Evolutionary conservation across 164 flowering plant genomes (phyloP).

Genomic region (Stephania cephalantha): DNA sequence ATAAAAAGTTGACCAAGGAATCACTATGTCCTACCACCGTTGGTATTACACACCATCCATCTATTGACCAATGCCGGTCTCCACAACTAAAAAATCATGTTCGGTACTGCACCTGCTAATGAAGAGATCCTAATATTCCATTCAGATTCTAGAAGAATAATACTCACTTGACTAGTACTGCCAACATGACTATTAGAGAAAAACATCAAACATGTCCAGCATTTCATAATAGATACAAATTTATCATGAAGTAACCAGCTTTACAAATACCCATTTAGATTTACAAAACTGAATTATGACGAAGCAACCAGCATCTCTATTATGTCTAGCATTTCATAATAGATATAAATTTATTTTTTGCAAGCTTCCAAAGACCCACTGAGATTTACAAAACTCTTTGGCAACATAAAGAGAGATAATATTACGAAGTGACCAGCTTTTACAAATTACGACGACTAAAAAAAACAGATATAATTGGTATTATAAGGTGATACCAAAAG

Average conservation of each 20-base stretch:
- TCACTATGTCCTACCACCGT: neutral
- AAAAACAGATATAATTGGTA: conserved; percentile 1
- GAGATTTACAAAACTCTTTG: neutral
- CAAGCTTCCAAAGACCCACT: neutral
- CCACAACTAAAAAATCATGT: neutral
- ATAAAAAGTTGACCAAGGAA: neutral
- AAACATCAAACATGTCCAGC: neutral
- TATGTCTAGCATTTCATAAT: too few species aligned
- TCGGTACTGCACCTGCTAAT: neutral
- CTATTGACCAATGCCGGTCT: neutral
- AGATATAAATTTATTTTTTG: neutral
- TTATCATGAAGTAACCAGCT: neutral
- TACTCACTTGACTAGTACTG: neutral
- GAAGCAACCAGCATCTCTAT: neutral
- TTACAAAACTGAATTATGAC: neutral
- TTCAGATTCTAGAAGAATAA: neutral
- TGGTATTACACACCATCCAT: neutral
- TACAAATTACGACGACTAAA: neutral
- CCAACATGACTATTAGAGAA: neutral
- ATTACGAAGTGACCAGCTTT: neutral
- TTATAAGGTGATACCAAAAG: neutral
- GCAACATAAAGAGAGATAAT: neutral
- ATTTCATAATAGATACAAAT: too few species aligned
- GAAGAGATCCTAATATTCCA: neutral
- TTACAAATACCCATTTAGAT: neutral